Evolutionary conservation across 1,284 basidiomycete genomes (phyloP).

Genomic region (Sporisorium exsertum): DNA sequence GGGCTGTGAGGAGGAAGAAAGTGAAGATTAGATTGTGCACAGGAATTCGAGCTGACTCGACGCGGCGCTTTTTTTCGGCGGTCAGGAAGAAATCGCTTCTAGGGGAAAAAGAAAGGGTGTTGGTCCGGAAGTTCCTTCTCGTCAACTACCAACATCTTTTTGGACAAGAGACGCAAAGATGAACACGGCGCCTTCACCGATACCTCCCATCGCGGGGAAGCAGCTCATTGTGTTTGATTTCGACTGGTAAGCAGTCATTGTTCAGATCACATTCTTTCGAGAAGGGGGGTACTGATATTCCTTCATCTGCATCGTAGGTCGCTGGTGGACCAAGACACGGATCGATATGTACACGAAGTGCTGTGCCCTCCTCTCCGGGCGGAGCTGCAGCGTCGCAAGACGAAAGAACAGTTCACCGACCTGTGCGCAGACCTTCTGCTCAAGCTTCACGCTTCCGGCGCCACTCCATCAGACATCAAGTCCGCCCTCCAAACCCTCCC

Average conservation of each 20-base stretch:
- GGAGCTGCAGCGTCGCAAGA: constrained; percentile 78
- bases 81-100: constrained; percentile 2
- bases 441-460: constrained; percentile 61
- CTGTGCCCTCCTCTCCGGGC: constrained; percentile 85
- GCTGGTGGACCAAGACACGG: constrained; percentile 90
- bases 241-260: constrained; percentile 80
- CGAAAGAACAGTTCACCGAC: constrained; percentile 90
- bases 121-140: background rate
- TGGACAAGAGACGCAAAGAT: constrained; percentile 4
- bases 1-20: background rate
- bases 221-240: constrained; percentile 96
- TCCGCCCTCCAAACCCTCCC: constrained; percentile 83
- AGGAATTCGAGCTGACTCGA: background rate
- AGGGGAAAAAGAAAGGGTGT: no score
- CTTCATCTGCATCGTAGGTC: constrained; percentile 36
- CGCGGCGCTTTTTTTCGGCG: background rate
- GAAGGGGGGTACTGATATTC: background rate
- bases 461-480: constrained; percentile 81
- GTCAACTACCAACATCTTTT: background rate
- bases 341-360: constrained; percentile 95
- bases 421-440: constrained; percentile 65
- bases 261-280: background rate
- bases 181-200: constrained; percentile 47
- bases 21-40: constrained; percentile 8
- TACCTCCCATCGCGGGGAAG: constrained; percentile 46